Percentiles rank a stretch among this genome's conserved stretches.
These are phyloP conservation scores for Salmacisia buchloeana DNA, from an alignment of 1,284 basidiomycete genomes.

Conservation along the genomic window DNA sequence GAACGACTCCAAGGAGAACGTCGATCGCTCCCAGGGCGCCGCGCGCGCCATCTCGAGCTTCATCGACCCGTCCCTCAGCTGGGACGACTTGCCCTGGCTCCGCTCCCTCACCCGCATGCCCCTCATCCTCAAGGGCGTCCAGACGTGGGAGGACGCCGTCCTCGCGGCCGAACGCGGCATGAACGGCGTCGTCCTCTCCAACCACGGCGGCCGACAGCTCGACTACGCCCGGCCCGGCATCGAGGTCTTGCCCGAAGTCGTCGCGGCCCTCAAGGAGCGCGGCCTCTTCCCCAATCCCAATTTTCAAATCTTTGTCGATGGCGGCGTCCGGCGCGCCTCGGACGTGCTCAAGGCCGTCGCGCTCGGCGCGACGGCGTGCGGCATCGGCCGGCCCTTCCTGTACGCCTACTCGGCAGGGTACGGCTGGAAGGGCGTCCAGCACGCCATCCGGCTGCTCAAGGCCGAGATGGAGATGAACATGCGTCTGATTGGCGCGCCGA, in stretches of 20 bases:
- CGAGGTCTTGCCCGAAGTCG: slow-evolving; percentile 82
- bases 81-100: slow-evolving; percentile 84
- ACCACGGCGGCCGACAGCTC: slow-evolving; percentile 79
- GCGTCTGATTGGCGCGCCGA: slow-evolving; percentile 75
- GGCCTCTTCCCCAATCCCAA: slow-evolving; percentile 59
- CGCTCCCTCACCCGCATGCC: slow-evolving; percentile 75
- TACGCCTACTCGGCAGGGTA: slow-evolving; percentile 17
- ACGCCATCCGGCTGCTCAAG: slow-evolving; percentile 58
- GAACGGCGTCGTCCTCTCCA: slow-evolving; percentile 64
- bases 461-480: slow-evolving; percentile 52
- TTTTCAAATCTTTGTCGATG: slow-evolving; percentile 86
- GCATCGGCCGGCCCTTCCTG: slow-evolving; percentile 55
- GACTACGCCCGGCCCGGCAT: slow-evolving; percentile 86
- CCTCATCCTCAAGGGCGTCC: slow-evolving; percentile 67
- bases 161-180: slow-evolving; percentile 76
- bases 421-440: slow-evolving; percentile 13
- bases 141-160: slow-evolving; percentile 57
- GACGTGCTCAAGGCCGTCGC: slow-evolving; percentile 90
- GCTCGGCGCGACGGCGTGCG: slow-evolving; percentile 75
- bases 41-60: slow-evolving; percentile 92
- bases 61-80: slow-evolving; percentile 81
- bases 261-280: slow-evolving; percentile 64
- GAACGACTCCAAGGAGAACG: slow-evolving; percentile 53
- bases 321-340: slow-evolving; percentile 69
- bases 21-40: slow-evolving; percentile 81